phyloP scores from a whole-genome alignment of 495 filamentous ascomycete species.

The Talaromyces liani region DNA sequence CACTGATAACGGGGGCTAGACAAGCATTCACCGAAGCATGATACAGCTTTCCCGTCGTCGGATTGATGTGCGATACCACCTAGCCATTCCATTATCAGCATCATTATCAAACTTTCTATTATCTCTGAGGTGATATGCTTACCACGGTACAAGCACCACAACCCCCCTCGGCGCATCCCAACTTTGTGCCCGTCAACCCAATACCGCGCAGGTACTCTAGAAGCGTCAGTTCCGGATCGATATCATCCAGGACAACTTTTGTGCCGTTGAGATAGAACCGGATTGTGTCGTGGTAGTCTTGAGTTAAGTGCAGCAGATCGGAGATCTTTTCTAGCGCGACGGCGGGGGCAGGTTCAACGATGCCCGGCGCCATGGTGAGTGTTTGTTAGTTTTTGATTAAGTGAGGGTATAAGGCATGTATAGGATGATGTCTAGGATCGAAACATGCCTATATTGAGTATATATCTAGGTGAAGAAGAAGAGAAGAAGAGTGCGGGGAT shows the following conservation, averaged over 20 bases:
- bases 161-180: conserved; percentile 87
- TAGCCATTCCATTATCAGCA: conserved; percentile 21
- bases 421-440: background rate
- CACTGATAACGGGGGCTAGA: conserved; percentile 80
- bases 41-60: conserved; percentile 77
- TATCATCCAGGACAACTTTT: conserved; percentile 71
- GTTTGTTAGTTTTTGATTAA: background rate
- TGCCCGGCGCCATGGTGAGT: conserved; percentile 53
- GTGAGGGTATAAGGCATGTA: background rate
- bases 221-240: conserved; percentile 87
- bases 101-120: conserved; percentile 18
- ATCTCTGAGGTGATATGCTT: conserved; percentile 13
- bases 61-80: conserved; percentile 86
- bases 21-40: conserved; percentile 86
- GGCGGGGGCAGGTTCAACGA: conserved; percentile 39
- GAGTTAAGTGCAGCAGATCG: conserved; percentile 49
- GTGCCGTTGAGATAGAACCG: conserved; percentile 94
- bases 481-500: background rate
- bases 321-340: conserved; percentile 33
- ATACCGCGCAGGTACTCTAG: conserved; percentile 88
- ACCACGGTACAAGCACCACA: conserved; percentile 97
- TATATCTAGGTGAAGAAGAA: background rate
- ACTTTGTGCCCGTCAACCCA: conserved; percentile 70
- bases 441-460: no score
- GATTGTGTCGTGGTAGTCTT: conserved; percentile 59